phyloP scores from a whole-genome alignment of 2,329 filamentous ascomycete genomes.

The Neonectria magnoliae region DNA sequence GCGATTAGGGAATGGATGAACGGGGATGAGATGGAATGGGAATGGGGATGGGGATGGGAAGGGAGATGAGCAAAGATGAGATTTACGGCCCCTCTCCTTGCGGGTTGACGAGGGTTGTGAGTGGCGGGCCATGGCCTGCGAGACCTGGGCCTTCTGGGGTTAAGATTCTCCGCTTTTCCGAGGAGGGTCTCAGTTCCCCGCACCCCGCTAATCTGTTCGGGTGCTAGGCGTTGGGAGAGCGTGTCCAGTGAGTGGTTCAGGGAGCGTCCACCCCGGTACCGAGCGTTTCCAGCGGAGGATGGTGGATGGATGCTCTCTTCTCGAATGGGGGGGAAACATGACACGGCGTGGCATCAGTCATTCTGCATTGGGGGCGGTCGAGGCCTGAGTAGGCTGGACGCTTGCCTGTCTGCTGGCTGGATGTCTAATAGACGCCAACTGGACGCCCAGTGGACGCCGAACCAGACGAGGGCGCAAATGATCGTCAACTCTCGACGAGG shows the following conservation, averaged over 20 bases:
- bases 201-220: constrained; percentile 38
- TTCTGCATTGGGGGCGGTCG: background rate
- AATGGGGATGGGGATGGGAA: constrained; percentile 22
- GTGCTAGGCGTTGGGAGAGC: constrained; percentile 26
- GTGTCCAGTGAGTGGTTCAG: background rate
- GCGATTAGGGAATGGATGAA: constrained; percentile 23
- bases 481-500: background rate
- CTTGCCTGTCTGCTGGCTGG: background rate
- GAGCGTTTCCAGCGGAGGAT: background rate
- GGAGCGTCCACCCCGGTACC: background rate
- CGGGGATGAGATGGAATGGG: constrained; percentile 22
- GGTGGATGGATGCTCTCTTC: background rate
- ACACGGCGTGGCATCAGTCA: background rate
- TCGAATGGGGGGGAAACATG: background rate
- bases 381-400: background rate
- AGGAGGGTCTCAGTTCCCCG: constrained; percentile 41
- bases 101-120: constrained; percentile 22
- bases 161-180: constrained; percentile 42
- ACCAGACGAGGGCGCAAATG: background rate
- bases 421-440: background rate
- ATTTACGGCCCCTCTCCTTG: constrained; percentile 35
- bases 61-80: constrained; percentile 36
- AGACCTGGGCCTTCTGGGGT: constrained; percentile 22
- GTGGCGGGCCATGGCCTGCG: constrained; percentile 1
- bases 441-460: background rate